These are phyloP conservation scores for Sanghuangporus sanghuang DNA, from an alignment of 1,284 basidiomycete genomes.

Conservation along the genomic window DNA sequence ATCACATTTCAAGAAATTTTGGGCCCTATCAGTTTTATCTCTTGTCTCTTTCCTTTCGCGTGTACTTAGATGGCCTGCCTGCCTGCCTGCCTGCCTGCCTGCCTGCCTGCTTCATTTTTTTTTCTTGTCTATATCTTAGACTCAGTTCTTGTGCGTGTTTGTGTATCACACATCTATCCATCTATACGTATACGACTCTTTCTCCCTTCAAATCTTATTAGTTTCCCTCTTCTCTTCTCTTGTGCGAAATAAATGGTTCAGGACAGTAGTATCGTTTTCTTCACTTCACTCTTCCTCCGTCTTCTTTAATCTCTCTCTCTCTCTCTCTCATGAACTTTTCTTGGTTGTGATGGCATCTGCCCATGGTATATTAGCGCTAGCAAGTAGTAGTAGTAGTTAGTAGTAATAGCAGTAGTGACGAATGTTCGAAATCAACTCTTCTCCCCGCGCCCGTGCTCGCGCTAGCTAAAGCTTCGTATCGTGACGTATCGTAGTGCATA, in stretches of 20 bases:
- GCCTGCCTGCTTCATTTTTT: not conserved
- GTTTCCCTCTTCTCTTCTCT: not conserved
- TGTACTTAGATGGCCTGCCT: not conserved
- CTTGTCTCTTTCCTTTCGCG: not conserved
- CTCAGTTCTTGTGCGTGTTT: not conserved
- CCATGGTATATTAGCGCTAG: too few relatives aligned
- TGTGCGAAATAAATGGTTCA: too few relatives aligned
- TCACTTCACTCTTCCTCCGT: not conserved
- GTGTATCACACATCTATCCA: not conserved
- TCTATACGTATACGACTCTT: not conserved
- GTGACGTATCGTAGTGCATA: too few relatives aligned
- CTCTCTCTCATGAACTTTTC: too few relatives aligned
- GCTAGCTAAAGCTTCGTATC: too few relatives aligned
- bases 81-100: not conserved
- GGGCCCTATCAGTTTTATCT: not conserved
- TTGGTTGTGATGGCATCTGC: too few relatives aligned
- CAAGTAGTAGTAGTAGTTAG: too few relatives aligned
- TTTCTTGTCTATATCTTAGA: not conserved
- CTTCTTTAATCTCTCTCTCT: too few relatives aligned
- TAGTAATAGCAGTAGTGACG: too few relatives aligned
- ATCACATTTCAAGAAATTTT: not conserved
- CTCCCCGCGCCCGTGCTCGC: too few relatives aligned
- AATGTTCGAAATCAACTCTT: too few relatives aligned
- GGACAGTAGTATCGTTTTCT: not conserved
- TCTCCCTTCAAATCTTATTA: not conserved